phyloP scores from a whole-genome alignment of 495 filamentous ascomycete genomes.

The Podospora appendiculata region DNA sequence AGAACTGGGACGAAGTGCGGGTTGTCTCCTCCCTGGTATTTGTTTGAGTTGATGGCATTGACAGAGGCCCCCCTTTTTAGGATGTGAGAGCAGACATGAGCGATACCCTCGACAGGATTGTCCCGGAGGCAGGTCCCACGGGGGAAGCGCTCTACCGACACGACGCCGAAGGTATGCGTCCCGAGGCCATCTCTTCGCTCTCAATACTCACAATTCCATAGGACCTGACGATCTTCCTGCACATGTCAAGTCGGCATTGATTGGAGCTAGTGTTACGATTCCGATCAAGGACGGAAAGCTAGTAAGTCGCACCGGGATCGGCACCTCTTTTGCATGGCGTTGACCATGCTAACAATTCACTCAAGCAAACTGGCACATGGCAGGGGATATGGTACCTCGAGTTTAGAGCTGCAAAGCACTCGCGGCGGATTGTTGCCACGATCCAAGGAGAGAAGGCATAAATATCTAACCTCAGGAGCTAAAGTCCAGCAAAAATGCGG shows the following conservation, averaged over 20 bases:
- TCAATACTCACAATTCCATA: slow-evolving; percentile 6
- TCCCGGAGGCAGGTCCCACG: slow-evolving; percentile 56
- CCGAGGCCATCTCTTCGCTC: background rate
- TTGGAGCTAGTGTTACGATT: slow-evolving; percentile 81
- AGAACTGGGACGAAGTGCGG: slow-evolving; percentile 78
- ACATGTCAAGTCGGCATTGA: slow-evolving; percentile 84
- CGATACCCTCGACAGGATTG: slow-evolving; percentile 85
- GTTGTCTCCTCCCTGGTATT: slow-evolving; percentile 30
- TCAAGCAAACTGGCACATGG: slow-evolving; percentile 48
- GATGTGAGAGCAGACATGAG: slow-evolving; percentile 73
- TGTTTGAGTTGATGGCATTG: background rate
- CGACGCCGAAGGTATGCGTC: slow-evolving; percentile 63
- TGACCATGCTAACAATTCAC: background rate
- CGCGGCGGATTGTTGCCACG: slow-evolving; percentile 78
- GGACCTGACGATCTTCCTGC: slow-evolving; percentile 39
- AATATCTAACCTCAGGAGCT: background rate
- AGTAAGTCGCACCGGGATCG: slow-evolving; percentile 33
- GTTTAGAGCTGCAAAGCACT: slow-evolving; percentile 70
- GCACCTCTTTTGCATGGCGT: background rate
- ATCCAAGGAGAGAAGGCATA: slow-evolving; percentile 82
- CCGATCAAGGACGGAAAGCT: slow-evolving; percentile 82
- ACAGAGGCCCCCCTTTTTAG: background rate
- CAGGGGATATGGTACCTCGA: slow-evolving; percentile 94
- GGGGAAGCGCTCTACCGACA: slow-evolving; percentile 78
- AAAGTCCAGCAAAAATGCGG: too few relatives aligned